Percentiles rank a stretch among this genome's conserved stretches.
These are phyloP conservation scores for Talaromyces sp. DNA, from an alignment of 2,329 filamentous ascomycete species.

Conservation along the genomic window DNA sequence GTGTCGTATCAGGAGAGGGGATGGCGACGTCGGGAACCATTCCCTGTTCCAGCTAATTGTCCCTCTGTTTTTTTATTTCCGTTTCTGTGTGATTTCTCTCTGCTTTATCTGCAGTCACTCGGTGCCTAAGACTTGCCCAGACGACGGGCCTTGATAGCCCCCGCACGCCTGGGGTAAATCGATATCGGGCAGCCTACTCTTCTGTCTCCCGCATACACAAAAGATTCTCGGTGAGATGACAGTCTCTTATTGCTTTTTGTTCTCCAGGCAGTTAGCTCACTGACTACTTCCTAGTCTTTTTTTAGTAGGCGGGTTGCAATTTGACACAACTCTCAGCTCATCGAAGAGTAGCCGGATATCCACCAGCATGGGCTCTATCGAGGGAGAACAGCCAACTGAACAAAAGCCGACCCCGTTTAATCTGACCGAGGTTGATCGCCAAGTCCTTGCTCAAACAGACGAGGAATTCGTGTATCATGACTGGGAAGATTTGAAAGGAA, in stretches of 20 bases:
- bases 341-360: background rate
- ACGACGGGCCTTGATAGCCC: background rate
- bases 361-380: conserved; percentile 12
- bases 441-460: conserved; percentile 47
- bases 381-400: conserved; percentile 6
- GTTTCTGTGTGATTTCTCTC: background rate
- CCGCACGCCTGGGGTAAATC: background rate
- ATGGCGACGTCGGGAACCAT: background rate
- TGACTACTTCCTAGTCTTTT: background rate
- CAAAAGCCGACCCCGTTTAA: conserved; percentile 37
- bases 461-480: conserved; percentile 49
- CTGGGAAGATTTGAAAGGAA: conserved; percentile 49
- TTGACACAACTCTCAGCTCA: background rate
- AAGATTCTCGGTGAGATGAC: background rate
- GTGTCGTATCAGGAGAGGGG: background rate
- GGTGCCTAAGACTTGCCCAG: background rate
- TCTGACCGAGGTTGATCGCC: conserved; percentile 47
- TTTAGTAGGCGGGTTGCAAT: background rate
- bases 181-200: background rate
- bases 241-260: background rate
- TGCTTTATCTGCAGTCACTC: background rate
- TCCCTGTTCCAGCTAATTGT: conserved; percentile 3
- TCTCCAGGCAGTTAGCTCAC: background rate
- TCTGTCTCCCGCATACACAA: background rate
- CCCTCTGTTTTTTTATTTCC: background rate